Evolutionary conservation across 2,329 filamentous ascomycete genomes (phyloP).

Genomic region (Elsinoe fawcettii): DNA sequence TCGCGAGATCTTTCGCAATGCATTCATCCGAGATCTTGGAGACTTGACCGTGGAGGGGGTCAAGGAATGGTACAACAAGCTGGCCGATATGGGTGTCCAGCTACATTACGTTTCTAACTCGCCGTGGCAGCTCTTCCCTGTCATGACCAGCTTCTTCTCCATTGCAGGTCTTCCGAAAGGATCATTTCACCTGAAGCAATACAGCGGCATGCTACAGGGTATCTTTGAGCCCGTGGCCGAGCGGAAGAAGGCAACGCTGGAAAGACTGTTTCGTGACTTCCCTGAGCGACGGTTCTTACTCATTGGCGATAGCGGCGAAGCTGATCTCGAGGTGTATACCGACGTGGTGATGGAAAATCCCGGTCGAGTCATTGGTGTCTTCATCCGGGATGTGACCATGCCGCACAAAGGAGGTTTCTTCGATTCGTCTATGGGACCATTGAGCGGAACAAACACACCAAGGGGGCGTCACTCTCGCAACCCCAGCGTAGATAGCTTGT

Average conservation of each 20-base stretch:
- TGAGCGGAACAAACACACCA: constrained; percentile 24
- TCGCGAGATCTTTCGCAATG: constrained; percentile 92
- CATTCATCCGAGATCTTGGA: constrained; percentile 76
- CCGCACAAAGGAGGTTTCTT: constrained; percentile 68
- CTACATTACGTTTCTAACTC: constrained; percentile 99
- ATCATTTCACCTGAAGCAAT: constrained; percentile 92
- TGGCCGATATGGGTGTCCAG: constrained; percentile 73
- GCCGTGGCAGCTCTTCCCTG: constrained; percentile 92
- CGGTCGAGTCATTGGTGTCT: constrained; percentile 73
- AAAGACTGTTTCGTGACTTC: constrained; percentile 80
- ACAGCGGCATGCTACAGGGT: constrained; percentile 92
- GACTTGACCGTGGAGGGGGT: constrained; percentile 83
- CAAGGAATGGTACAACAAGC: constrained; percentile 73
- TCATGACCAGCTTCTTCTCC: constrained; percentile 78
- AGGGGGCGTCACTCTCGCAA: constrained; percentile 22
- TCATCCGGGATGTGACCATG: constrained; percentile 93
- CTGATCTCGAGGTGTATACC: constrained; percentile 93
- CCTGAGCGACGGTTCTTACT: constrained; percentile 82
- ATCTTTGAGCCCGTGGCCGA: constrained; percentile 97
- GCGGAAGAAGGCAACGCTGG: constrained; percentile 80
- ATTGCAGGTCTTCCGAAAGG: constrained; percentile 73
- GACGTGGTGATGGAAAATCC: constrained; percentile 83
- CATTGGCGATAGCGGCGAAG: constrained; percentile 92
- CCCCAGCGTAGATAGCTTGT: constrained; percentile 26
- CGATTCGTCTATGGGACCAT: constrained; percentile 49